Percentiles rank a stretch among this genome's conserved stretches.
Evolutionary conservation across 225 moss, liverwort and hornwort species (phyloP).

Genomic region (Pleurozium schreberi): DNA sequence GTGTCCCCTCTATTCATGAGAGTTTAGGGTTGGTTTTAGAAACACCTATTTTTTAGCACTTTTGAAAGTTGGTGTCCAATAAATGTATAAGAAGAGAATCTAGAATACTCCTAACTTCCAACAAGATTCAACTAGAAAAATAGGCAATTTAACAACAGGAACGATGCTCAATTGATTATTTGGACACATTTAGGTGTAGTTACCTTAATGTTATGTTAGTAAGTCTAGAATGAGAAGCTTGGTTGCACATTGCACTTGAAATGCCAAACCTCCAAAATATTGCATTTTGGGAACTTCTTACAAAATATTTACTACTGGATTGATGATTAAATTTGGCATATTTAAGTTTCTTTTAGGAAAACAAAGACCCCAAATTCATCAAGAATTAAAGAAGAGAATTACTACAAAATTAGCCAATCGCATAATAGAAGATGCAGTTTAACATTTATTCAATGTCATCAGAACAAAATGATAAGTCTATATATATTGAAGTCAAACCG

Average conservation of each 20-base stretch:
- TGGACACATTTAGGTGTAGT: not conserved
- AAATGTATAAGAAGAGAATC: not conserved
- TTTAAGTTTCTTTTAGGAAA: not conserved
- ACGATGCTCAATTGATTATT: not conserved
- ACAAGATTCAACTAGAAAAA: not conserved
- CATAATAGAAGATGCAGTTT: not conserved
- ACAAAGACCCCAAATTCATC: not conserved
- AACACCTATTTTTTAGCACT: not conserved
- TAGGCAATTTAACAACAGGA: not conserved
- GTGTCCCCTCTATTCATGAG: not conserved
- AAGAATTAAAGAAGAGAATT: not conserved
- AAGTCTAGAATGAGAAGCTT: not conserved
- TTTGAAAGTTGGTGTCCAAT: not conserved
- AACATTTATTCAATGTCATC: not conserved
- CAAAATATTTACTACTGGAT: too few species aligned
- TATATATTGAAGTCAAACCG: not conserved
- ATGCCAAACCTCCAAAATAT: too few species aligned
- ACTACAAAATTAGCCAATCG: not conserved
- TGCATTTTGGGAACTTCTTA: not conserved
- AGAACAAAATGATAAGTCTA: not conserved
- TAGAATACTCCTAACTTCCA: not conserved
- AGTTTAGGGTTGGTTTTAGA: not conserved
- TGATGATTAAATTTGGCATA: not conserved
- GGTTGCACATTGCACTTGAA: not conserved
- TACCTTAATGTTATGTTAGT: not conserved